Base-by-base conservation (phyloP, 228 moss, liverwort and hornwort genomes). In the Sphagnum magellanicum region DNA sequence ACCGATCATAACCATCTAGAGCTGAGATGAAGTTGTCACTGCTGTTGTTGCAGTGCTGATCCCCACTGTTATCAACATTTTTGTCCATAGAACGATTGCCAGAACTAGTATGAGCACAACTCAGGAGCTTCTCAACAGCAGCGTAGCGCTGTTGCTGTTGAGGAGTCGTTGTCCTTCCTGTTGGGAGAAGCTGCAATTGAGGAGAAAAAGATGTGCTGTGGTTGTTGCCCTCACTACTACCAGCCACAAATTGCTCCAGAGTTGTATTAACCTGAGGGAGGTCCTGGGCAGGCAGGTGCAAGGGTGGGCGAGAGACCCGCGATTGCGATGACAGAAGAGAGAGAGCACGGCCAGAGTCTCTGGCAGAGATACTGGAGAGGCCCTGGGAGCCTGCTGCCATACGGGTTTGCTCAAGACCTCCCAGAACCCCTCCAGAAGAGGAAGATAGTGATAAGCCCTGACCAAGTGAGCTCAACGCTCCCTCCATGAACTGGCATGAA, bases 301-400 rank as follows among this genome's bases (percentile, higher is more conserved):
- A 32, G 32, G 32, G 32, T 67, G 83, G 87, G 83, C 83, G 83
- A 59, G 91, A 76, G 70, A 84, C 91, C 93, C 93, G 93, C 51
- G 88, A 87, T 83, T 83, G 95, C 73, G 91, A 88, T 91, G 96
- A 96, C 96, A 96, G 96, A 96, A 96, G 96, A 96, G 96, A 96
- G 96, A 96, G 96, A 96, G 96, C 96, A 96, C 96, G 96, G 77
- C 96, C 86, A 78, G 96, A 93, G 84, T 93, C 88, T 32, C 87
- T 68, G 80, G 89, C 91, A 65, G 93, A 89, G 62, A 90, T 81
- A 83, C 81, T 83, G 89, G 91, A 78, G 77, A 92, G 79, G 74
- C 74, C 63, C 67, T 83, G 87, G 65, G 87, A 81, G 78, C 82
- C 81, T 75, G 89, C 59, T 73, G 86, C 79, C 60, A 76, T 52